Percentiles rank a stretch among this genome's conserved stretches.
phyloP scores from a whole-genome alignment of 2,329 filamentous ascomycete genomes.

The Xylariomycetidae sp. region DNA sequence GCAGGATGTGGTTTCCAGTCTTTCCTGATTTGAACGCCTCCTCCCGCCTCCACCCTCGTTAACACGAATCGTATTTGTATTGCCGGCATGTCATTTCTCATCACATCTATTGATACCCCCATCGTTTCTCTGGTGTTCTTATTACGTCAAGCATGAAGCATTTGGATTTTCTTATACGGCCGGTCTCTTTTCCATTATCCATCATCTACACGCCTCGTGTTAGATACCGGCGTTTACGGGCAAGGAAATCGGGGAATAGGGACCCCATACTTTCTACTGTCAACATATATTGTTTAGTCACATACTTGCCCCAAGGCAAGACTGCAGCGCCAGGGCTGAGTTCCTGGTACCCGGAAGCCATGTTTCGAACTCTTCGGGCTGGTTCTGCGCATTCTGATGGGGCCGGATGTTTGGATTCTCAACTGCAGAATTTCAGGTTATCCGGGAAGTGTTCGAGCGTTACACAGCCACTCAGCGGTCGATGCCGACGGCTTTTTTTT shows the following conservation, averaged over 20 bases:
- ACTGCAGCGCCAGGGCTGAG: too few species aligned
- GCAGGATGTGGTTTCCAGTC: background rate
- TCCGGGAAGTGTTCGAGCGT: too few species aligned
- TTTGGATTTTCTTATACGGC: conserved; percentile 18
- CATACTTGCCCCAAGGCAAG: conserved; percentile 6
- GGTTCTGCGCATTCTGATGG: too few species aligned
- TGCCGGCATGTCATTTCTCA: conserved; percentile 15
- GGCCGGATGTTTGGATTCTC: too few species aligned
- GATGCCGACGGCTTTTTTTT: too few species aligned
- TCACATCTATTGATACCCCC: conserved; percentile 28
- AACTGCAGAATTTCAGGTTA: too few species aligned
- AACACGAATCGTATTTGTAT: too few species aligned
- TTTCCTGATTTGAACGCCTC: conserved; percentile 1
- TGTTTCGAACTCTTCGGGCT: too few species aligned
- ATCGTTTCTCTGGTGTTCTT: conserved; percentile 19
- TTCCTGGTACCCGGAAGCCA: too few species aligned
- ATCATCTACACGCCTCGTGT: conserved; percentile 18
- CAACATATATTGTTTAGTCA: conserved; percentile 17
- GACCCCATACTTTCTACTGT: conserved; percentile 13
- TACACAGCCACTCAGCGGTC: too few species aligned
- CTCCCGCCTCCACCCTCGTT: conserved; percentile 2
- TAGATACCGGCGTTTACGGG: conserved; percentile 18
- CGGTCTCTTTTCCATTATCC: conserved; percentile 13
- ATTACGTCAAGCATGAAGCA: conserved; percentile 20
- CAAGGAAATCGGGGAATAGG: conserved; percentile 6